Evolutionary conservation across 805 yeast genomes (phyloP).

Genomic region (Kazachstania africana): DNA sequence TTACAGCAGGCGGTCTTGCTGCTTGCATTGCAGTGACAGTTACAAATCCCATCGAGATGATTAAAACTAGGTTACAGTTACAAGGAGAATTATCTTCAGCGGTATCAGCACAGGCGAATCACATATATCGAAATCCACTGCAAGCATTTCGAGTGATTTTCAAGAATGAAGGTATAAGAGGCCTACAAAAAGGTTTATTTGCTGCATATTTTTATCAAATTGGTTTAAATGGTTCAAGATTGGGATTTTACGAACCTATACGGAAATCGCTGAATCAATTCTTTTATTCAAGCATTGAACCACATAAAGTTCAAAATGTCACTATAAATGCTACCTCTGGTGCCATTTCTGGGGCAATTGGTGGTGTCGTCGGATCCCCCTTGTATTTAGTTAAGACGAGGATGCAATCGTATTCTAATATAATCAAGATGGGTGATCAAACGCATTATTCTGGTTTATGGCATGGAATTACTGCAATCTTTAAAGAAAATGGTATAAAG

Average conservation of each 20-base stretch:
- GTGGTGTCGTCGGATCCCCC: constrained; percentile 86
- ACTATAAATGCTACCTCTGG: constrained; percentile 70
- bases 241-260: constrained; percentile 88
- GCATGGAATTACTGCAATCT: constrained; percentile 58
- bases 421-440: constrained; percentile 74
- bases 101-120: constrained; percentile 35
- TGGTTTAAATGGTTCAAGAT: constrained; percentile 85
- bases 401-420: constrained; percentile 82
- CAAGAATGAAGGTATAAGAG: constrained; percentile 74
- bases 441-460: constrained; percentile 65
- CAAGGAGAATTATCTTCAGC: constrained; percentile 88
- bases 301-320: constrained; percentile 36
- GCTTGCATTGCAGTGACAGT: constrained; percentile 97
- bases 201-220: constrained; percentile 88
- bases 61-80: constrained; percentile 91
- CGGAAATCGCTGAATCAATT: constrained; percentile 46
- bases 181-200: constrained; percentile 78
- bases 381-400: constrained; percentile 86
- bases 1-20: constrained; percentile 83
- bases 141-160: constrained; percentile 71
- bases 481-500: constrained; percentile 58
- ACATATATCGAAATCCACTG: constrained; percentile 67
- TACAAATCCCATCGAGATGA: constrained; percentile 90
- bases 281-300: constrained; percentile 40
- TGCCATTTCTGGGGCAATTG: constrained; percentile 73